These are phyloP conservation scores for Alternaria angustiovoidea DNA, from an alignment of 2,329 filamentous ascomycete species.

Conservation along the genomic window DNA sequence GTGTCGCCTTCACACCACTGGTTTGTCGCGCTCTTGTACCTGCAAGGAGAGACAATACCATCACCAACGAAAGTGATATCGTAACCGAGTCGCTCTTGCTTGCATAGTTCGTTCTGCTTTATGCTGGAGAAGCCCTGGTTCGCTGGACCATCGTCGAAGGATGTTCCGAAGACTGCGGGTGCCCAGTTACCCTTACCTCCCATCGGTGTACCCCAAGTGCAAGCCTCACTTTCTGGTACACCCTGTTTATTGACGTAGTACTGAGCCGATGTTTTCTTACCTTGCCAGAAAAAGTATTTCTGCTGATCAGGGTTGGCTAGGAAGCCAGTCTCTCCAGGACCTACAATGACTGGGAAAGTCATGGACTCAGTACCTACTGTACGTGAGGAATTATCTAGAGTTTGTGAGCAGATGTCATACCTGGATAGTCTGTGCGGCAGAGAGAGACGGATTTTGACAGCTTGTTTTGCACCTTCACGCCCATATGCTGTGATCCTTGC, in stretches of 20 bases:
- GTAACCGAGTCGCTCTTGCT: conserved; percentile 72
- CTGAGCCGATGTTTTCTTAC: conserved; percentile 81
- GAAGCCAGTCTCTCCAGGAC: conserved; percentile 65
- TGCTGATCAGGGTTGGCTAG: conserved; percentile 78
- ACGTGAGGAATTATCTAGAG: conserved; percentile 12
- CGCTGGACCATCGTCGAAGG: conserved; percentile 61
- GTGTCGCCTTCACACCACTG: conserved; percentile 64
- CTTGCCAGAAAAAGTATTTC: conserved; percentile 81
- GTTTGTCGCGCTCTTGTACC: conserved; percentile 73
- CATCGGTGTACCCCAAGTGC: conserved; percentile 75
- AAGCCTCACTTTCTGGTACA: conserved; percentile 70
- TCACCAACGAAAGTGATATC: conserved; percentile 80
- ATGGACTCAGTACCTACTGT: conserved; percentile 75
- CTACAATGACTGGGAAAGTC: conserved; percentile 76
- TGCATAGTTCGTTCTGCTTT: conserved; percentile 84
- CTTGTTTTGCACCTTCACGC: conserved; percentile 77
- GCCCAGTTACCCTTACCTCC: conserved; percentile 79
- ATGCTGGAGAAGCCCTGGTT: conserved; percentile 78
- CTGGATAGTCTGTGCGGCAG: conserved; percentile 97
- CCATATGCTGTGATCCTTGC: conserved; percentile 68
- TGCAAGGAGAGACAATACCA: conserved; percentile 56
- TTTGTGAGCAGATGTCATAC: conserved; percentile 52
- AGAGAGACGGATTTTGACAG: conserved; percentile 72
- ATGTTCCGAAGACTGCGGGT: conserved; percentile 84
- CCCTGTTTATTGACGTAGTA: conserved; percentile 95